A percentile compares a stretch with the other conserved stretches of the same genome.
Conservation (phyloP, 2,329 filamentous ascomycete species). For the Lecanicillium sp. region DNA sequence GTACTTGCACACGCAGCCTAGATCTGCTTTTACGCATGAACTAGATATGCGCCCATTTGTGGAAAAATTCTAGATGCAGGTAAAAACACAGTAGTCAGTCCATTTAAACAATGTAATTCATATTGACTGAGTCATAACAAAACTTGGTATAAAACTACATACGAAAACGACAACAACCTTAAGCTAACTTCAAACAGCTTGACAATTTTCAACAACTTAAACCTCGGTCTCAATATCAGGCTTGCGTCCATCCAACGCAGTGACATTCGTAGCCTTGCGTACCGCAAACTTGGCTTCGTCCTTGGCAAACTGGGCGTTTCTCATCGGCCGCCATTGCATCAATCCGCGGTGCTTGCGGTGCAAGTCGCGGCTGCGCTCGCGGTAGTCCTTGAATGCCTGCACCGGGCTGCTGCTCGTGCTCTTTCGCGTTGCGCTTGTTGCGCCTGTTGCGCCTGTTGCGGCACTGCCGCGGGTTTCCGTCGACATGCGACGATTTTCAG, state of each 20-base stretch:
- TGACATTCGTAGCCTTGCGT: slow-evolving; percentile 65
- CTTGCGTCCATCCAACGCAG: slow-evolving; percentile 71
- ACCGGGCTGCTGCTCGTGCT: slow-evolving; percentile 32
- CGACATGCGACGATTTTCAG: slow-evolving; percentile 22
- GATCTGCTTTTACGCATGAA: slow-evolving; percentile 73
- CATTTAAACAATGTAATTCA: background rate
- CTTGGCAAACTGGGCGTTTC: slow-evolving; percentile 80
- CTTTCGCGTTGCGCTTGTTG: slow-evolving; percentile 18
- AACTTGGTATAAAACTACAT: background rate
- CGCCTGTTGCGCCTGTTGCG: slow-evolving; percentile 20
- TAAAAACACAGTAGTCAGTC: too few species aligned
- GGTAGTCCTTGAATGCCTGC: slow-evolving; percentile 53
- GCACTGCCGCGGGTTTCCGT: slow-evolving; percentile 25
- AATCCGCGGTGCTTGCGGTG: slow-evolving; percentile 80
- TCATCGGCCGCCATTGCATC: slow-evolving; percentile 91
- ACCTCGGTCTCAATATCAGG: slow-evolving; percentile 81
- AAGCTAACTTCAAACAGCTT: too few species aligned
- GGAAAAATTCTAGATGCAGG: slow-evolving; percentile 82
- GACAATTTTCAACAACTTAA: slow-evolving; percentile 17
- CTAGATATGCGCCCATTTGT: slow-evolving; percentile 71
- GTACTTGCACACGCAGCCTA: slow-evolving; percentile 72
- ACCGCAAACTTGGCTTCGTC: slow-evolving; percentile 76
- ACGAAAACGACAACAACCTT: background rate
- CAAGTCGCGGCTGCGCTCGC: slow-evolving; percentile 61
- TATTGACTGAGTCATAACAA: background rate